These are phyloP conservation scores for Candida gigantensis DNA, from an alignment of 1,139 yeast genomes.

Conservation along the genomic window DNA sequence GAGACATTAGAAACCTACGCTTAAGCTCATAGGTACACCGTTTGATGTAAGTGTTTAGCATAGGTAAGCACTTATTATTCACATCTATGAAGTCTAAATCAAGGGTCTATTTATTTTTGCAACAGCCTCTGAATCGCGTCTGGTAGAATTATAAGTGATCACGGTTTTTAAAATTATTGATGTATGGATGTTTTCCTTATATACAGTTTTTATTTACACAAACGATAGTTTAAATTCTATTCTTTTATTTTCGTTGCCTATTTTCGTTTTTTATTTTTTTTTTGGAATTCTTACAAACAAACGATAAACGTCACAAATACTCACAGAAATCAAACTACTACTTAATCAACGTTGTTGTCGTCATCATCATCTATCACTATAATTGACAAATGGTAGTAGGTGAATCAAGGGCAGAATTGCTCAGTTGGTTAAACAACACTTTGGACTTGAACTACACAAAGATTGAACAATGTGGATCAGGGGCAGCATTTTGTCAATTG, in stretches of 20 bases:
- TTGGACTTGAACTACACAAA: slow-evolving; percentile 66
- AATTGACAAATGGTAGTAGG: slow-evolving; percentile 16
- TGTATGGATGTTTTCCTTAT: too few species aligned
- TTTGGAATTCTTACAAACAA: neutral
- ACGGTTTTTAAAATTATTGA: too few species aligned
- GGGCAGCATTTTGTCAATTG: slow-evolving; percentile 92
- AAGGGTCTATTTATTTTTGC: too few species aligned
- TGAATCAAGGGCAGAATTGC: slow-evolving; percentile 78
- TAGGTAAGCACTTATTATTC: too few species aligned
- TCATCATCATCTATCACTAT: neutral
- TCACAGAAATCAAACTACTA: neutral
- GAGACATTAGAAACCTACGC: too few species aligned
- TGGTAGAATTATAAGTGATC: too few species aligned
- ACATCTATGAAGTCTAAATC: too few species aligned
- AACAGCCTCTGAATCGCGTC: too few species aligned
- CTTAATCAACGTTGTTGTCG: slow-evolving; percentile 1
- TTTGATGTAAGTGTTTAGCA: too few species aligned
- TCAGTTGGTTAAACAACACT: slow-evolving; percentile 81
- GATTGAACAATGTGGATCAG: slow-evolving; percentile 93
- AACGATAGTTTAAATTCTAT: neutral
- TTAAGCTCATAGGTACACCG: too few species aligned
- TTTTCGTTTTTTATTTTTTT: neutral
- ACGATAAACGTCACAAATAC: neutral
- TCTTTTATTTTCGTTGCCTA: neutral
- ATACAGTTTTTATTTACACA: too few species aligned